Evolutionary conservation across 2,329 filamentous ascomycete species (phyloP), one percentile per base, ranked within the genome.

Genomic region (Stagonosporopsis chrysanthemi): DNA sequence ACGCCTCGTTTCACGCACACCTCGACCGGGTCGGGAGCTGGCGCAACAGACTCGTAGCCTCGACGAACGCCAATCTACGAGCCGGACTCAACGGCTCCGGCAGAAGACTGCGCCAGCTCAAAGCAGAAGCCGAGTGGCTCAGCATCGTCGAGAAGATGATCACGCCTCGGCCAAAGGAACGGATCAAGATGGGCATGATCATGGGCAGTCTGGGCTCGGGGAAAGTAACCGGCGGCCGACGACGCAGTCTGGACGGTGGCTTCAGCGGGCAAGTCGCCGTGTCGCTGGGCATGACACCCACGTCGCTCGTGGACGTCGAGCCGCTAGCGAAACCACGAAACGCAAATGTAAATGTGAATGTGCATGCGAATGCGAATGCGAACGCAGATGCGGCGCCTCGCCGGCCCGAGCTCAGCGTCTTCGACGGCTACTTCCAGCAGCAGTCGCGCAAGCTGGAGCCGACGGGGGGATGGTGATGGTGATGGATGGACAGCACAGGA

Each of bases 1-100:
- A 78, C 41, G 64, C 72, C 0, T 75, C 70, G 3, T 78, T 77
- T 65, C 76, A 78, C 47, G 71, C 72, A 8, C 75, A 78, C 52
- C 63, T 77, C 2, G 74, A 77, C 38, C 71, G 71, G 6, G 75
- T 77, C 0, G 66, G 56, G 15, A 72, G 63, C 45, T 75, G 69
- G 73, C 67, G 71, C 14, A 74, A 67, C 56, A 63, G 71, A 15
- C 63, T 74, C 22, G 68, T 68, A 19, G 73, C 69, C 43, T 63
- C 69, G 6, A 73, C 67, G 6, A 77, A 65, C 23, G 68, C 71
- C 0, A 65, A 64, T 6, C 66, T 74, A 11, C 64, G 72, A 12
- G 71, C 66, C 8, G 73, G 70, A 0, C 52, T 68, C 7, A 64
- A 68, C 17, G 70, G 71, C 14, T 68, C 70, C 6, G 70, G 72